Conservation (phyloP, 805 yeast species). For the Candida odintsovae region DNA sequence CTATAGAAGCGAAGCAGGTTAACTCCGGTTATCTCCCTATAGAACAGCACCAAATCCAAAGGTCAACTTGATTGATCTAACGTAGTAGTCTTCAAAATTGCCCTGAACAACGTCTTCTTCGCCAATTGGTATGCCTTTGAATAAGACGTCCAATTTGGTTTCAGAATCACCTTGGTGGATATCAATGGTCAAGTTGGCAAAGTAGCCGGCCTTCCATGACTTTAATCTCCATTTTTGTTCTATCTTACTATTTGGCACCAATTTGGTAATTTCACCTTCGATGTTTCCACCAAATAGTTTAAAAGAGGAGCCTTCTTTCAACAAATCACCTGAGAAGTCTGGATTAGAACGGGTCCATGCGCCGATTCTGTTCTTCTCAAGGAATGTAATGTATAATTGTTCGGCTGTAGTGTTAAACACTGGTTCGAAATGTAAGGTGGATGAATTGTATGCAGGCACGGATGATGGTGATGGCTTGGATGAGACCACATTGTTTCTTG, state of each 20-base stretch:
- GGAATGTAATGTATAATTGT: slow-evolving; percentile 71
- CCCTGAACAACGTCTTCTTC: slow-evolving; percentile 83
- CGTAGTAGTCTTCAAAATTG: slow-evolving; percentile 86
- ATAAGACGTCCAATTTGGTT: slow-evolving; percentile 70
- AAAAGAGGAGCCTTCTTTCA: slow-evolving; percentile 53
- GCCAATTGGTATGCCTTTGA: slow-evolving; percentile 91
- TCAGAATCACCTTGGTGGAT: slow-evolving; percentile 80
- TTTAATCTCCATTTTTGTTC: slow-evolving; percentile 80
- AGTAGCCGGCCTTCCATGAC: slow-evolving; percentile 86
- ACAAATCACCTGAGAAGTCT: slow-evolving; percentile 40
- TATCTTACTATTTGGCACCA: slow-evolving; percentile 54
- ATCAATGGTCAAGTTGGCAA: slow-evolving; percentile 57
- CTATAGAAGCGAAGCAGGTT: not conserved
- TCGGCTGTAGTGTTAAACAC: slow-evolving; percentile 84
- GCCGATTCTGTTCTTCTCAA: slow-evolving; percentile 72
- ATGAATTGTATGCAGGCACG: slow-evolving; percentile 70
- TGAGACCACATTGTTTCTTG: slow-evolving; percentile 9
- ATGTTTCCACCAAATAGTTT: slow-evolving; percentile 85
- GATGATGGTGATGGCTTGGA: slow-evolving; percentile 14
- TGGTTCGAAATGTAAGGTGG: slow-evolving; percentile 71
- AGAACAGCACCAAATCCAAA: slow-evolving; percentile 96
- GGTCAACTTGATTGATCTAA: slow-evolving; percentile 81
- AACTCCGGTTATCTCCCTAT: slow-evolving; percentile 25
- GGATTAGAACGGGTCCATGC: slow-evolving; percentile 84
- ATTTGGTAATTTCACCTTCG: slow-evolving; percentile 57